Base-by-base conservation (phyloP, 1,284 basidiomycete genomes). In the Entoloma clypeatum region DNA sequence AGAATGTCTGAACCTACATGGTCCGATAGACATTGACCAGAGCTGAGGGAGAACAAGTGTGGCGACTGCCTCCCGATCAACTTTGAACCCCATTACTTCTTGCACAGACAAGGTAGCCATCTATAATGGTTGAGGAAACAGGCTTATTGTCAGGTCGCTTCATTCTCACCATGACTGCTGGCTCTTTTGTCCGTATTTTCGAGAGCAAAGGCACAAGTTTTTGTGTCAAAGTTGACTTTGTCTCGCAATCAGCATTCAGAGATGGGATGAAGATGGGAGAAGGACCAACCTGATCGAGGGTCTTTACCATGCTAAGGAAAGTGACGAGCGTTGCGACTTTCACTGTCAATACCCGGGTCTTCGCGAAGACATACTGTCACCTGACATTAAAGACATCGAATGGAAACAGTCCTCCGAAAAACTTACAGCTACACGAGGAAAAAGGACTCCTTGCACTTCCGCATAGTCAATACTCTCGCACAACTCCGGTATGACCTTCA, bases 11-110 rank as follows among this genome's bases (percentile, higher is more conserved):
- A 10, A 72, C 86, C 56, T 59, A 91, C 89, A 60, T 39, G 93
- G 93, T n/a, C 92, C 93, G 67, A 96, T 94, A 1, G 88, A 92
- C 92, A 97, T 95, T 1, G 84, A 74, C 93, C 93, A 97, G 7
- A 97, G 68, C 54, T 97, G 94, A 9, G 93, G 93, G 11, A 98
- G 71, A 10, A 97, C 91, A 24, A 94, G 74, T 0, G 89, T 95
- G 0, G 95, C 95, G 11, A 97, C 87, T 3, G 93, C 91, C 64
- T 97, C 93, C 32, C 92, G 76, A 52, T 97, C 93, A 3, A 98
- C 86, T 61, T 98, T 99, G 53, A 81, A 76, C 2, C 93, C 91
- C 92, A 98, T 96, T 3, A 89, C 90, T 63, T 97, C 94, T 64
- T 99, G 93, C 0, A 99, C 93, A 7, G 81, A 83, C 29, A 98